Evolutionary conservation across 345 rosid species (phyloP).

Genomic region (Citrus australasica): DNA sequence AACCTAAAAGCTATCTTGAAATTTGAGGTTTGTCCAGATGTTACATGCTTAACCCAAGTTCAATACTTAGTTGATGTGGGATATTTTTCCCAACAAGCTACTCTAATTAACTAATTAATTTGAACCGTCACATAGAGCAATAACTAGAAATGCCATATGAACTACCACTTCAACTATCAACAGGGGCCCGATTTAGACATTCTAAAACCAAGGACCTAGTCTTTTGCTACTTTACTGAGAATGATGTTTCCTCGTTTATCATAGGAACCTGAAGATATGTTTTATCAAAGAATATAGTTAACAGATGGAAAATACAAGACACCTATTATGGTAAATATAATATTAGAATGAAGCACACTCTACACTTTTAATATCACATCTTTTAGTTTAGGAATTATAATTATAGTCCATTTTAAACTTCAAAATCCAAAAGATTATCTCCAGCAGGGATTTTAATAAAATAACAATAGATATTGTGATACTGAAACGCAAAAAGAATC

Average conservation of each 20-base stretch:
- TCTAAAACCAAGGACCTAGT: slow-evolving; percentile 74
- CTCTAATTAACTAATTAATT: too few relatives aligned
- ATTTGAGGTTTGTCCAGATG: too few relatives aligned
- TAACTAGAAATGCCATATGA: slow-evolving; percentile 66
- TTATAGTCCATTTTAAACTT: neutral
- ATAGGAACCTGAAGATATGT: slow-evolving; percentile 57
- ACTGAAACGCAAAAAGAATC: neutral
- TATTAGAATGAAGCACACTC: neutral
- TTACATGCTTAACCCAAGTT: too few relatives aligned
- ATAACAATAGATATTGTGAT: too few relatives aligned
- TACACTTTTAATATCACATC: slow-evolving; percentile 75
- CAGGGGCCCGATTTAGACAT: slow-evolving; percentile 86
- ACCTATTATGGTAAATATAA: neutral
- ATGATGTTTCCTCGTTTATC: slow-evolving; percentile 75
- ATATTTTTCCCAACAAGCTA: too few relatives aligned
- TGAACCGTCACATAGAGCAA: slow-evolving; percentile 23
- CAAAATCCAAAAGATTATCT: neutral
- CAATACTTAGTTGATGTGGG: too few relatives aligned
- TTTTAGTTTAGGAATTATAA: neutral
- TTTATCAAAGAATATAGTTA: neutral
- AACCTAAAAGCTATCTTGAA: too few relatives aligned
- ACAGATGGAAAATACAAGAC: neutral
- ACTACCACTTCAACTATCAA: slow-evolving; percentile 80
- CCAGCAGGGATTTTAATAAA: neutral
- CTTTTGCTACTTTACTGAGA: slow-evolving; percentile 75